Base-by-base conservation (phyloP, 2,329 filamentous ascomycete genomes). In the Colletotrichum tropicicola region DNA sequence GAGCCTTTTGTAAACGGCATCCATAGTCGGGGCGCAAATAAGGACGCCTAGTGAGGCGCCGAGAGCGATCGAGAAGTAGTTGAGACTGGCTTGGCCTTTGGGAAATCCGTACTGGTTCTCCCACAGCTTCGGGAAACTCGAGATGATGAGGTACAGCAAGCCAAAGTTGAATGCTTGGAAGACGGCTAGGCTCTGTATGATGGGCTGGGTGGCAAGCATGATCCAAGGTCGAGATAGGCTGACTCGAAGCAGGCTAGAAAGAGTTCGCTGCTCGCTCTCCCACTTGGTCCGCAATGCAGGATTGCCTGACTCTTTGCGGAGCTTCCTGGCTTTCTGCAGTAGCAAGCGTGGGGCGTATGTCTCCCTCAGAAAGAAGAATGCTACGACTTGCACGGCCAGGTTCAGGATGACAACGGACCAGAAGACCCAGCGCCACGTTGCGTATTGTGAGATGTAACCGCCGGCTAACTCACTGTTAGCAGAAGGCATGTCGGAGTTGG, bases 121-220 rank as follows among this genome's bases (percentile, higher is more conserved):
- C 87, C 87, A 92, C 1, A 92, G 78, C 0, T 74, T 70, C 0
- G 89, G 85, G 68, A 90, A 90, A 2, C 85, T 90, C 0, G 86
- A 85, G 0, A 92, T 81, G 28, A 89, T 80, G 21, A 91, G 83
- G 60, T 91, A 91, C 71, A 91, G 84, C 1, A 89, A 73, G 0
- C 89, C 89, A 67, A 89, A 91, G 15, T 86, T 76, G 67, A 87
- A 86, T 1, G 84, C 88, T 68, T 84, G 83, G 69, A 89, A 85
- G 9, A 84, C 44, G 0, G 87, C 81, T 0, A 86, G 72, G 23
- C 84, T 79, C 69, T 88, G 86, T 25, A 91, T 82, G 62, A 89
- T 89, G 10, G 87, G 85, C 56, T 91, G 87, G 1, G 86, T 87
- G 6, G 71, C 68, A 0, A 91, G 77, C 4, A 91, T 78, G 2